These are phyloP conservation scores for Ophiostoma quercus DNA, from an alignment of 2,329 filamentous ascomycete genomes.

Conservation along the genomic window DNA sequence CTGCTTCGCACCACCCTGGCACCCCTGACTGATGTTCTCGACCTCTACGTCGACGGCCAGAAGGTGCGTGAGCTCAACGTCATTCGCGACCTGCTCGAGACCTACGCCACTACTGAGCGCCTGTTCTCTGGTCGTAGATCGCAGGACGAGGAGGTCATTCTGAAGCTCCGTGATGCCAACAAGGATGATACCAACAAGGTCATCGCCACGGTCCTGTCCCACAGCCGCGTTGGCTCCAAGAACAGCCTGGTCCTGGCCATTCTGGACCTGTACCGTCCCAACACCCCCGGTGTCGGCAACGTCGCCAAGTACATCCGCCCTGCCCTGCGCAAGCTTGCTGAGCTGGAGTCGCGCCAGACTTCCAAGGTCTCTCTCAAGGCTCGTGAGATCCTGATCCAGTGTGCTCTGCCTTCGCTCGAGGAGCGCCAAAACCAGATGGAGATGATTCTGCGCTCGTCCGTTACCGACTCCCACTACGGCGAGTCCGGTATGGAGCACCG, in stretches of 20 bases:
- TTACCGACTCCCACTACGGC: constrained; percentile 93
- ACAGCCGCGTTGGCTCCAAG: constrained; percentile 88
- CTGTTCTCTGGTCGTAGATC: constrained; percentile 79
- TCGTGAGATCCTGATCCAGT: constrained; percentile 94
- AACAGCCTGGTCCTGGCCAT: constrained; percentile 90
- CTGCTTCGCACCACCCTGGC: constrained; percentile 66
- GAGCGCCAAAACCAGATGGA: constrained; percentile 96
- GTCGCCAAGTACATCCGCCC: constrained; percentile 82
- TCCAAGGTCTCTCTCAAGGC: constrained; percentile 97
- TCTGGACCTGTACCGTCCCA: constrained; percentile 88
- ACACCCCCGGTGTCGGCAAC: constrained; percentile 84
- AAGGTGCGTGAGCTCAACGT: constrained; percentile 85
- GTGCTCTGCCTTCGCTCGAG: constrained; percentile 89
- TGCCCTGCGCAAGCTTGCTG: constrained; percentile 77
- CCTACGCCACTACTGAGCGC: constrained; percentile 78
- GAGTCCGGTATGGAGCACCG: constrained; percentile 96
- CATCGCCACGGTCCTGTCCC: constrained; percentile 83
- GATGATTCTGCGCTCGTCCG: constrained; percentile 91
- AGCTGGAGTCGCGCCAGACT: constrained; percentile 77
- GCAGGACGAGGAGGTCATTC: constrained; percentile 88
- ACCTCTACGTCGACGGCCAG: constrained; percentile 76
- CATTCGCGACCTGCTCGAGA: constrained; percentile 70
- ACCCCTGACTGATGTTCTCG: constrained; percentile 72
- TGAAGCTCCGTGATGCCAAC: constrained; percentile 91
- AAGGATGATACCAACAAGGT: constrained; percentile 85